A percentile compares a stretch with the other conserved stretches of the same genome.
Conservation (phyloP, 2,329 filamentous ascomycete species). For the Xylaria sp. region DNA sequence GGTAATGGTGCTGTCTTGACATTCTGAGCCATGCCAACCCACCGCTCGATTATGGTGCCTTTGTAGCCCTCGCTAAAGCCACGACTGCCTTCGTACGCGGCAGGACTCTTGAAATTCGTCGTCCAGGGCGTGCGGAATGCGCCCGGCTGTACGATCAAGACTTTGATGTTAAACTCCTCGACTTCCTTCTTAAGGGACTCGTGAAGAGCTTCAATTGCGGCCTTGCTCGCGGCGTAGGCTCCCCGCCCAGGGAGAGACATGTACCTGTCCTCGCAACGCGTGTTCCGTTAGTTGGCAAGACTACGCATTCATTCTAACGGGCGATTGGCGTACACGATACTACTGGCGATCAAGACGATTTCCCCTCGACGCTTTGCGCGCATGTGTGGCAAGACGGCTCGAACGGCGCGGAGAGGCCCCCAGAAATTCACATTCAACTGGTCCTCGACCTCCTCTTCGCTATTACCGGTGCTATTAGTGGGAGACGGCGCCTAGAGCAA, state of each 20-base stretch:
- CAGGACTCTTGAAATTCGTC: conserved; percentile 21
- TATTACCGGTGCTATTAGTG: background rate
- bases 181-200: conserved; percentile 34
- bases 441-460: conserved; percentile 25
- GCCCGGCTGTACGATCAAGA: conserved; percentile 39
- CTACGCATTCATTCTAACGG: background rate
- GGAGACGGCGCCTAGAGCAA: background rate
- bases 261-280: conserved; percentile 30
- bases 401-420: conserved; percentile 60
- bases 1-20: conserved; percentile 24
- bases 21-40: conserved; percentile 27
- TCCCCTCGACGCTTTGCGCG: conserved; percentile 27
- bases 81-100: conserved; percentile 15
- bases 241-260: conserved; percentile 34
- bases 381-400: conserved; percentile 48
- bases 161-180: conserved; percentile 33
- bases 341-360: conserved; percentile 40
- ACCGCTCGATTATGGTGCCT: conserved; percentile 36
- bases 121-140: conserved; percentile 37
- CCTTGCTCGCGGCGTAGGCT: conserved; percentile 40
- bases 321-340: conserved; percentile 33
- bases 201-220: conserved; percentile 40
- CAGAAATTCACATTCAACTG: conserved; percentile 66
- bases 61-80: conserved; percentile 39
- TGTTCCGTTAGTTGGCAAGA: background rate